phyloP scores from a whole-genome alignment of 257 asterid genomes.

The Penstemon newberryi region DNA sequence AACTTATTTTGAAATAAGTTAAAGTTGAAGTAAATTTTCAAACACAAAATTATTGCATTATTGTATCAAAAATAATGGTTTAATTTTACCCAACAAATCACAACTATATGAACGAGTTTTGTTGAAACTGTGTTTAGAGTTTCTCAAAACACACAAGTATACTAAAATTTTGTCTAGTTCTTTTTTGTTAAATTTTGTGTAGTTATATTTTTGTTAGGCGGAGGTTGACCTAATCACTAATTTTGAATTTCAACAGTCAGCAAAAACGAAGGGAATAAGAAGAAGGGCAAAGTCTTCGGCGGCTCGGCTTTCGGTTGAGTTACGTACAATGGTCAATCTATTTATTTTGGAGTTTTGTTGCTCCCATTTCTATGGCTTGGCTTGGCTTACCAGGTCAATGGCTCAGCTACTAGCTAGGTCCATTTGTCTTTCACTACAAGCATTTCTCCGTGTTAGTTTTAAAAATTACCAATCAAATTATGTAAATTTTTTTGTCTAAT shows the following conservation, averaged over 20 bases:
- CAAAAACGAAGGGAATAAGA: constrained; percentile 23
- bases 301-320: constrained; percentile 33
- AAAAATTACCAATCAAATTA: not conserved
- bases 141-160: too few species aligned
- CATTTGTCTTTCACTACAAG: not conserved
- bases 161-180: too few species aligned
- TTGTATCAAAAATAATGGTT: too few species aligned
- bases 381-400: not conserved
- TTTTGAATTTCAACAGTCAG: constrained; percentile 44
- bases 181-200: not conserved
- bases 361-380: not conserved
- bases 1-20: too few species aligned
- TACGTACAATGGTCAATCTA: not conserved
- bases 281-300: constrained; percentile 25
- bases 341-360: not conserved
- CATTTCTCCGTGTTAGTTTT: not conserved
- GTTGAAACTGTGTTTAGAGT: too few species aligned
- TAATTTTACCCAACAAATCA: too few species aligned
- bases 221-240: constrained; percentile 47
- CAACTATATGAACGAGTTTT: too few species aligned
- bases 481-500: too few species aligned
- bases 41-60: too few species aligned
- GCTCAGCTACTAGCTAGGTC: constrained; percentile 20
- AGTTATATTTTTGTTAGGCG: not conserved
- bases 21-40: too few species aligned